A percentile compares a stretch with the other conserved stretches of the same genome.
Conservation (phyloP, 768 basidiomycete genomes). For the Sarcodon sp. region DNA sequence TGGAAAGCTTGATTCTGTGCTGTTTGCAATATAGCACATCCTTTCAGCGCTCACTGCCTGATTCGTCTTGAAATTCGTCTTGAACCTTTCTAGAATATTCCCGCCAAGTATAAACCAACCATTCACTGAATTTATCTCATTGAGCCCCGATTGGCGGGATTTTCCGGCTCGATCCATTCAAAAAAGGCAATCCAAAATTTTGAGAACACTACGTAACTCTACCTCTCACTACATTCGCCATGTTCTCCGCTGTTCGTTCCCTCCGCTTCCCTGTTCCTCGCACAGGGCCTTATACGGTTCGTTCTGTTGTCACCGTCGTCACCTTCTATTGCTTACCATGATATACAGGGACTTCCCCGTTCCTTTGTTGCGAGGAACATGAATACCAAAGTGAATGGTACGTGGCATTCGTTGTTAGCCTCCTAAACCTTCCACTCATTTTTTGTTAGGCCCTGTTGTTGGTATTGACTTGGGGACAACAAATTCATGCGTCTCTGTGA, state of each 20-base stretch:
- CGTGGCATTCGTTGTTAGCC: slow-evolving; percentile 11
- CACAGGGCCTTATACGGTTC: neutral
- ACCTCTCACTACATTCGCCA: slow-evolving; percentile 34
- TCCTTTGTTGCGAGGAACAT: slow-evolving; percentile 79
- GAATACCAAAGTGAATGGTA: slow-evolving; percentile 90
- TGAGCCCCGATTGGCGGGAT: no score
- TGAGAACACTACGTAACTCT: slow-evolving; percentile 9
- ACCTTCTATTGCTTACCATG: neutral
- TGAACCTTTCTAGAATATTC: no score
- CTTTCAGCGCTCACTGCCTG: no score
- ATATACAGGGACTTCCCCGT: slow-evolving; percentile 47
- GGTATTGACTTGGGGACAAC: slow-evolving; percentile 97
- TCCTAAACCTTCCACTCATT: neutral
- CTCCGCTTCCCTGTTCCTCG: slow-evolving; percentile 29
- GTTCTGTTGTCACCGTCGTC: slow-evolving; percentile 3
- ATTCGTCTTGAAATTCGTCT: no score
- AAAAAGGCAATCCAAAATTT: no score
- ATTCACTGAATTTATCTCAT: no score
- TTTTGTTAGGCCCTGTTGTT: slow-evolving; percentile 61
- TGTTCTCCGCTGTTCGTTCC: slow-evolving; percentile 63
- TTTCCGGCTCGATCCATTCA: no score
- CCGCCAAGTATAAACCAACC: no score
- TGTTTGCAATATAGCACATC: no score
- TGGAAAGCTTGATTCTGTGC: no score
- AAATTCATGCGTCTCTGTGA: slow-evolving; percentile 85